Evolutionary conservation across 202 grass and related monocot species (phyloP).

Genomic region (Schoenoplectus triqueter): DNA sequence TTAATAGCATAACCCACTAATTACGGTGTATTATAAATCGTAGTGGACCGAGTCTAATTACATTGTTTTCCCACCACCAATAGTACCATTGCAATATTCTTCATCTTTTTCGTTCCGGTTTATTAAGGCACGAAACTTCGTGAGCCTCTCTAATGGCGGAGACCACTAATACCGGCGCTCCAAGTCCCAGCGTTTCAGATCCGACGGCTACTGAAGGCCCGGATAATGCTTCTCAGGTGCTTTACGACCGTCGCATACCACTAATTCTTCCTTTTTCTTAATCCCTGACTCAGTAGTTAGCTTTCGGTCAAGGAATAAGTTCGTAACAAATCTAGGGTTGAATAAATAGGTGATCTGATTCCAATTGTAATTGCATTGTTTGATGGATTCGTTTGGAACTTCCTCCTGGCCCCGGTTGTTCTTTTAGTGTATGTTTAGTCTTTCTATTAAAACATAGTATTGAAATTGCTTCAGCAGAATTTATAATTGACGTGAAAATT

Average conservation of each 20-base stretch:
- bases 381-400: background rate
- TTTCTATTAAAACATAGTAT: background rate
- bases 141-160: conserved; percentile 35
- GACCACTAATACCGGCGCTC: background rate
- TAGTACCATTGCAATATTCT: background rate
- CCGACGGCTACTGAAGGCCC: background rate
- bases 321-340: background rate
- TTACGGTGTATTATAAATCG: background rate
- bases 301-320: background rate
- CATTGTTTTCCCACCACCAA: background rate
- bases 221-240: conserved; percentile 1
- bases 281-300: background rate
- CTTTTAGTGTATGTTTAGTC: background rate
- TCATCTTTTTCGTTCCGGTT: background rate
- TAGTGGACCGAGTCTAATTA: conserved; percentile 10
- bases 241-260: background rate
- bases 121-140: background rate
- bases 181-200: background rate
- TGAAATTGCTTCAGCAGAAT: background rate
- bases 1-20: too few relatives aligned
- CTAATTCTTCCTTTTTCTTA: background rate
- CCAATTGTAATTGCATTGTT: background rate
- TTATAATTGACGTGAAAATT: background rate
- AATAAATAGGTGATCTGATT: conserved; percentile 13
- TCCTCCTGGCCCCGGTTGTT: background rate